Base-by-base conservation (phyloP, 179 eudicot species). In the Silene vulgaris region DNA sequence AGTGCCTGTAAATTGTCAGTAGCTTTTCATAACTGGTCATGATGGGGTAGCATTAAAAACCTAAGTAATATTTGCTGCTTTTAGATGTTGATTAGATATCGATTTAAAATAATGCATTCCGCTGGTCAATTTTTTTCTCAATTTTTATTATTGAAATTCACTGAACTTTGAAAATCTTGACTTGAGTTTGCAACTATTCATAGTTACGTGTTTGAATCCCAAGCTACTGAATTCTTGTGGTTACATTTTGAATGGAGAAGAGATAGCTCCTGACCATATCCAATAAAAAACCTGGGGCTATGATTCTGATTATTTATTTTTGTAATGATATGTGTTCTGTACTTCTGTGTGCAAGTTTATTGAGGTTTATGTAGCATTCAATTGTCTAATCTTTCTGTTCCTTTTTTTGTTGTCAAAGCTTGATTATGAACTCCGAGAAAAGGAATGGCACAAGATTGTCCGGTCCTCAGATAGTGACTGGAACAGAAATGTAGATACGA, bases 391-490 rank as follows among this genome's bases (percentile, higher is more conserved):
- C 8, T 73, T 69, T 61, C 48, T 16, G 40, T 50, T 59, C n/a
- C 7, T 65, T 60, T 76, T 37, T 16, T 83, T 45, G 17, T 14
- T 75, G 20, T 56, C 73, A 48, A 59, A 92, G 97, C 89, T 92
- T 82, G 97, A 91, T 82, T 92, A 92, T 73, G 89, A 91, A 77
- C 80, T 82, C 78, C 78, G 59, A 45, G 89, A 77, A 9, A 85
- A 23, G 48, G 86, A 85, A 68, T 91, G 95, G 92, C 64, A 69
- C 76, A 87, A 79, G 82, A 82, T 92, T 40, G 77, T 83, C 76
- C 88, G 97, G 71, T 84, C 88, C 28, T 86, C 90, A 74, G 78
- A 60, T 66, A 83, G 73, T 80, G 95, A 89, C 78, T 93, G 97
- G 97, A 76, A 77, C n/a, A 88, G 70, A 71, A 93, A 91, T 82